Evolutionary conservation across 2,329 filamentous ascomycete genomes (phyloP), one percentile per base, ranked within the genome.

Genomic region (Acrodontium crateriforme): DNA sequence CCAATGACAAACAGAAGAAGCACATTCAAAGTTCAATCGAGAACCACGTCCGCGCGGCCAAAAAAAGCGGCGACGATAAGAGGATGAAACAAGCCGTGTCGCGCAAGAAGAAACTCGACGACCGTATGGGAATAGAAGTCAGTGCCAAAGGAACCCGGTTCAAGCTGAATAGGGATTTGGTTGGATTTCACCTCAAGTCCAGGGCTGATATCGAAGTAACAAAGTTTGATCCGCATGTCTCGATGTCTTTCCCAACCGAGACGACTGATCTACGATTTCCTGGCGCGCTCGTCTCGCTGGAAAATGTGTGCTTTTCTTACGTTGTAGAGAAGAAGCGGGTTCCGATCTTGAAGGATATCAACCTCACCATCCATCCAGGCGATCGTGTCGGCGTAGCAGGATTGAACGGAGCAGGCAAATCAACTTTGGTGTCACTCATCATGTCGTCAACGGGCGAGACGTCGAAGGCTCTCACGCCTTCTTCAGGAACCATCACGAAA

Each of bases 81-180:
- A 85, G 84, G 49, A 63, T 91, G 3, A 73, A 79, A n/a, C 79
- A 85, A 58, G 82, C 81, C 3, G 85, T 84, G 37, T 81, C 76
- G 4, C 66, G 81, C 1, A 79, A 85, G 56, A 87, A 84, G 60
- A 85, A 83, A 49, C 64, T 91, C 1, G 81, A 91, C 31, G 76
- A 89, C 30, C 65, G 81, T 5, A 79, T 74, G 71, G 83, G 82
- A 0, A 53, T 91, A 42, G 67, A 85, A 45, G 75, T 82, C 21
- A 78, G 61, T 37, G 69, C 72, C 5, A 75, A 67, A 28, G 83
- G 83, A 1, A 70, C 70, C 4, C 62, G 78, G 2, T 91, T 91
- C 62, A 87, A 87, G 54, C 62, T 89, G 18, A 89, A 81, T 45
- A 63, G 78, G 9, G 82, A 91, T 42, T 55, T 77, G 2, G 60